Evolutionary conservation across 768 basidiomycete genomes (phyloP).

Genomic region (Xanthoconium stramineum): DNA sequence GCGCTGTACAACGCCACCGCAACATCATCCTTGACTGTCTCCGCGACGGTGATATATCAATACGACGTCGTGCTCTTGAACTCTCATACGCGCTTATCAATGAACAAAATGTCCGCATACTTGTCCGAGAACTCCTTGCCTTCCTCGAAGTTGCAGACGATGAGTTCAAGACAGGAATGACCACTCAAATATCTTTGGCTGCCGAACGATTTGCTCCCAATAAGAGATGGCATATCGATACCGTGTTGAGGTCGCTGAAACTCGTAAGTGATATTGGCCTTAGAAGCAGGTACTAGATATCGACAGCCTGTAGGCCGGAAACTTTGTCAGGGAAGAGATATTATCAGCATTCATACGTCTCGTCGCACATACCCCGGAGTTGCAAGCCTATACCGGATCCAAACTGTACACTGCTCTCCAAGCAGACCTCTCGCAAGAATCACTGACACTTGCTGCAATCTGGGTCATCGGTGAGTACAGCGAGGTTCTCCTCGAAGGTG

Average conservation of each 20-base stretch:
- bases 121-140: slow-evolving; percentile 88
- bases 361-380: slow-evolving; percentile 93
- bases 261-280: slow-evolving; percentile 53
- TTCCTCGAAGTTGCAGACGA: slow-evolving; percentile 99
- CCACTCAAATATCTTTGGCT: slow-evolving; percentile 93
- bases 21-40: slow-evolving; percentile 99
- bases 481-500: slow-evolving; percentile 84
- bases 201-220: slow-evolving; percentile 97
- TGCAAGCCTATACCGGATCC: slow-evolving; percentile 93
- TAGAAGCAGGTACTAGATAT: not conserved
- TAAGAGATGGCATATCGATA: slow-evolving; percentile 99
- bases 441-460: slow-evolving; percentile 85
- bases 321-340: slow-evolving; percentile 96
- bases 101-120: slow-evolving; percentile 87
- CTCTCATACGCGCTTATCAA: slow-evolving; percentile 97
- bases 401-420: slow-evolving; percentile 85
- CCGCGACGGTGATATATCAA: slow-evolving; percentile 98
- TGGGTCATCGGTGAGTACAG: slow-evolving; percentile 98
- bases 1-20: slow-evolving; percentile 95
- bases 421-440: slow-evolving; percentile 94
- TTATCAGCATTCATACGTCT: slow-evolving; percentile 93
- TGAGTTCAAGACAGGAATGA: slow-evolving; percentile 98
- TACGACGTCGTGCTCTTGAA: slow-evolving; percentile 93
- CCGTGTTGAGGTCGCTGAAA: slow-evolving; percentile 87
- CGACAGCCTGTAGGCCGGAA: slow-evolving; percentile 70